A percentile compares a stretch with the other conserved stretches of the same genome.
phyloP scores from a whole-genome alignment of 2,329 filamentous ascomycete genomes.

The Aureobasidium sp. region DNA sequence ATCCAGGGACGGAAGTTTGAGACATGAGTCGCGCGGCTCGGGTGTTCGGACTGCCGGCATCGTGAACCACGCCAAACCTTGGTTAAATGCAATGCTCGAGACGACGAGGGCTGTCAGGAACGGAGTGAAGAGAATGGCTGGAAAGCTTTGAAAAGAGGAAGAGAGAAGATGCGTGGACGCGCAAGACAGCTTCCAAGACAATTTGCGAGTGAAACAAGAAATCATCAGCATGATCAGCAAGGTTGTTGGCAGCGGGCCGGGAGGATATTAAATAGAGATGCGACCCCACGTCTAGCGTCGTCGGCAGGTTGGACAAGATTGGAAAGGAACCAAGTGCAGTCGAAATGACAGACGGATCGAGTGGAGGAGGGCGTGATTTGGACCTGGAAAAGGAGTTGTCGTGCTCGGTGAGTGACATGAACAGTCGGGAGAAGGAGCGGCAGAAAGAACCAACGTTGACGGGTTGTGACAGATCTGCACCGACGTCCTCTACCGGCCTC shows the following conservation, averaged over 20 bases:
- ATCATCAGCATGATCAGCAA: slow-evolving; percentile 2
- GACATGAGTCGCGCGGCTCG: background rate
- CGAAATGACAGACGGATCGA: slow-evolving; percentile 3
- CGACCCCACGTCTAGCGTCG: slow-evolving; percentile 5
- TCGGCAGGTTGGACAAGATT: background rate
- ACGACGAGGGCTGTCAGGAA: background rate
- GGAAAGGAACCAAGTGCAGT: background rate
- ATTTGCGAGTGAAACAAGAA: background rate
- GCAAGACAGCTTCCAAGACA: background rate
- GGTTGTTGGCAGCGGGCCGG: slow-evolving; percentile 2
- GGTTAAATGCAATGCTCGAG: background rate
- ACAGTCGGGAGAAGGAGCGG: background rate
- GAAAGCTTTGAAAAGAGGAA: background rate
- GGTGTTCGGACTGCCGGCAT: background rate
- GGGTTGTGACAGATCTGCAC: slow-evolving; percentile 69
- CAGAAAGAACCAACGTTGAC: background rate
- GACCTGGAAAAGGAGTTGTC: slow-evolving; percentile 91
- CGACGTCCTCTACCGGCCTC: slow-evolving; percentile 47
- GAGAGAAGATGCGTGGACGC: background rate
- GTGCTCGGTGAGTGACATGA: slow-evolving; percentile 65
- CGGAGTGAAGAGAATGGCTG: background rate
- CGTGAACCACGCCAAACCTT: background rate
- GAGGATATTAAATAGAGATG: slow-evolving; percentile 1
- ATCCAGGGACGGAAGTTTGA: background rate
- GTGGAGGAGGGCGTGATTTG: slow-evolving; percentile 30